These are phyloP conservation scores for Tulasnella sp. DNA, from an alignment of 768 basidiomycete species.

Conservation along the genomic window DNA sequence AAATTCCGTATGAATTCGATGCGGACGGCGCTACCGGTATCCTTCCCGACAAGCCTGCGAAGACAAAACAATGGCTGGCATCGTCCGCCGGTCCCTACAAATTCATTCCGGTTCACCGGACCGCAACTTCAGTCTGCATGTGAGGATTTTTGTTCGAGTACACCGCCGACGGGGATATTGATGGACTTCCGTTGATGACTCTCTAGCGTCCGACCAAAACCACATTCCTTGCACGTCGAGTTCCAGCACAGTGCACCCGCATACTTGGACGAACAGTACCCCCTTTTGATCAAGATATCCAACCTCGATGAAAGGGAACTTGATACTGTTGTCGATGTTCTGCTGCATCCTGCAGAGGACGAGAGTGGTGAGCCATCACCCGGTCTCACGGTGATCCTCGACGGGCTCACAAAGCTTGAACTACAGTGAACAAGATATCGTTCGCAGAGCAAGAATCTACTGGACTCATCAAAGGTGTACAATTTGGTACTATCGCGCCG, in stretches of 20 bases:
- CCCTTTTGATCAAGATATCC: constrained; percentile 62
- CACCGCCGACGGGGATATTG: constrained; percentile 29
- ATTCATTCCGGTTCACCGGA: constrained; percentile 52
- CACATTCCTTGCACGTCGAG: constrained; percentile 53
- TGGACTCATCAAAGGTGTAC: constrained; percentile 67
- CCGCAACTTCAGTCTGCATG: constrained; percentile 47
- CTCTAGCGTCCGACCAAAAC: constrained; percentile 44
- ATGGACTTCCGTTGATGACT: not conserved
- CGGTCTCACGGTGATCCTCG: not conserved
- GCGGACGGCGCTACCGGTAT: not conserved
- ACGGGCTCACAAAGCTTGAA: not conserved
- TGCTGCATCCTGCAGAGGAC: constrained; percentile 79
- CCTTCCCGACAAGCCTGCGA: not conserved
- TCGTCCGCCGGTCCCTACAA: constrained; percentile 38
- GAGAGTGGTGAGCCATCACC: constrained; percentile 33
- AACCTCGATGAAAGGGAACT: constrained; percentile 70
- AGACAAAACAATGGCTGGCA: constrained; percentile 4
- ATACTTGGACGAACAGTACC: constrained; percentile 74
- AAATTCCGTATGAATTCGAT: constrained; percentile 13
- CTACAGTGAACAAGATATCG: constrained; percentile 48
- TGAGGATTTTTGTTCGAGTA: constrained; percentile 37
- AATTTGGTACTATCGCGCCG: constrained; percentile 59
- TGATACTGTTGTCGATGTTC: constrained; percentile 63
- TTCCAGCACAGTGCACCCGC: constrained; percentile 64
- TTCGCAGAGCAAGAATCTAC: constrained; percentile 62